These are phyloP conservation scores for Letharia columbiana DNA, from an alignment of 495 filamentous ascomycete species.

Conservation along the genomic window DNA sequence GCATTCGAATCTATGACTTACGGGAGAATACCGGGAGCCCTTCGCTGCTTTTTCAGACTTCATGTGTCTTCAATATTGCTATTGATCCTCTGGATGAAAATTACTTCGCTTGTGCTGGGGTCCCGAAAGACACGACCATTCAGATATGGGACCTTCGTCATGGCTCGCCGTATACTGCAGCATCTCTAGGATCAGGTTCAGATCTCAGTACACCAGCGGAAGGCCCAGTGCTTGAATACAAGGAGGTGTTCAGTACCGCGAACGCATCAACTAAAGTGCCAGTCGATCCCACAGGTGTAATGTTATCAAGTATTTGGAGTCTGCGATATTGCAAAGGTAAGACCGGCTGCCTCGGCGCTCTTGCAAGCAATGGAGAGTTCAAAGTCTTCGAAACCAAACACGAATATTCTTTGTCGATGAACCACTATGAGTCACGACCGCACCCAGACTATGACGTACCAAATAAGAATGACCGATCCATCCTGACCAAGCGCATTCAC, in stretches of 20 bases:
- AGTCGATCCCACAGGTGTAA: conserved; percentile 44
- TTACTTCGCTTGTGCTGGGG: conserved; percentile 83
- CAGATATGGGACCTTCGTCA: conserved; percentile 86
- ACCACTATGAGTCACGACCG: conserved; percentile 11
- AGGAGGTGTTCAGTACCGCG: conserved; percentile 52
- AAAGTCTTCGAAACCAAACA: conserved; percentile 62
- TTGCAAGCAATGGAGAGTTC: conserved; percentile 71
- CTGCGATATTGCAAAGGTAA: conserved; percentile 71
- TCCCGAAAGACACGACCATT: conserved; percentile 58
- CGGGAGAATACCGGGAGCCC: conserved; percentile 53
- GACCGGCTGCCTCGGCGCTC: conserved; percentile 62
- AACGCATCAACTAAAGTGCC: neutral
- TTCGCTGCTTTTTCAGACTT: conserved; percentile 59
- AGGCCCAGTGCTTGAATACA: conserved; percentile 53
- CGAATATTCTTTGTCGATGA: conserved; percentile 41
- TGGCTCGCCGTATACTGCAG: conserved; percentile 40
- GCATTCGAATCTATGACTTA: conserved; percentile 81
- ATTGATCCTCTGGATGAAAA: conserved; percentile 88
- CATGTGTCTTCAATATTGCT: conserved; percentile 81
- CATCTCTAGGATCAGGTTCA: conserved; percentile 34
- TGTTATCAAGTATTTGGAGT: conserved; percentile 55
- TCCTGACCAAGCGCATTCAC: conserved; percentile 43
- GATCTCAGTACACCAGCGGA: conserved; percentile 26
- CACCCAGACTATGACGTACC: conserved; percentile 27
- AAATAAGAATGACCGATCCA: conserved; percentile 32